phyloP scores from a whole-genome alignment of 805 yeast genomes.

The Teunomyces atbi region DNA sequence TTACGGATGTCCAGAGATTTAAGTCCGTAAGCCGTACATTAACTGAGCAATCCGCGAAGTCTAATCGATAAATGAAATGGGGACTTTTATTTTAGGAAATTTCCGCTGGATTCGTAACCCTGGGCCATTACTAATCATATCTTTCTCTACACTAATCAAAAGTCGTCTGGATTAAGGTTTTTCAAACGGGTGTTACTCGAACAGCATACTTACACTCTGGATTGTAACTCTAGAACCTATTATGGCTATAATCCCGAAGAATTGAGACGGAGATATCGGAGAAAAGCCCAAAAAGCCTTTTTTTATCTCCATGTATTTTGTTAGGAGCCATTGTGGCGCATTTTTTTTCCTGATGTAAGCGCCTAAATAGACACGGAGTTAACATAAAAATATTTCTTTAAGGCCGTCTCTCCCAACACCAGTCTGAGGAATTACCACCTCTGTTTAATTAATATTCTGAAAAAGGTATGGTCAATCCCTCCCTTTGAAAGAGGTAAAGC shows the following conservation, averaged over 20 bases:
- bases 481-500: too few relatives aligned
- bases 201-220: too few relatives aligned
- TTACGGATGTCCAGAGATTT: background rate
- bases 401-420: background rate
- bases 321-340: background rate
- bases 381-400: background rate
- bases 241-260: background rate
- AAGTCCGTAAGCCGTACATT: too few relatives aligned
- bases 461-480: too few relatives aligned
- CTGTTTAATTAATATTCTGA: too few relatives aligned
- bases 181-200: too few relatives aligned
- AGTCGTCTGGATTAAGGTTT: too few relatives aligned
- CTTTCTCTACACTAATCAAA: background rate
- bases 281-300: background rate
- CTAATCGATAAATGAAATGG: too few relatives aligned
- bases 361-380: background rate
- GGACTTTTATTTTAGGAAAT: background rate
- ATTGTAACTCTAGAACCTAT: background rate
- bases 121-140: background rate
- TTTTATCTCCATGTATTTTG: background rate
- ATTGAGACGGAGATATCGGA: background rate
- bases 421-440: too few relatives aligned
- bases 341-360: background rate
- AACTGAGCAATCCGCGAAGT: background rate
- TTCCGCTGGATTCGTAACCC: background rate